phyloP scores from a whole-genome alignment of 257 asterid species.

The Ophiorrhiza pumila region DNA sequence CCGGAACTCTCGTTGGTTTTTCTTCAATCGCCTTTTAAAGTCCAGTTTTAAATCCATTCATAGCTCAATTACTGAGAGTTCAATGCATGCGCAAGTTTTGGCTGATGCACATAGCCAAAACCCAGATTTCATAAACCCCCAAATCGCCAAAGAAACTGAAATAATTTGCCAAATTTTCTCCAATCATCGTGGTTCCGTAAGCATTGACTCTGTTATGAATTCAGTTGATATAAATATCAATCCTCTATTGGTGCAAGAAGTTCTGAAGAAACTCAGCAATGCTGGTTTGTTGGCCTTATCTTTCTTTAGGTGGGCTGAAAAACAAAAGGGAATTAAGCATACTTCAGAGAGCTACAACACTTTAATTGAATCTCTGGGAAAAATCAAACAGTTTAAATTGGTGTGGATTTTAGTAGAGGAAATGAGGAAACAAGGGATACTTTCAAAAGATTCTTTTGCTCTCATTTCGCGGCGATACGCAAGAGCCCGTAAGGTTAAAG shows the following conservation, averaged over 20 bases:
- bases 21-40: neutral
- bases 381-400: constrained; percentile 75
- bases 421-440: constrained; percentile 46
- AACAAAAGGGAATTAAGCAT: constrained; percentile 29
- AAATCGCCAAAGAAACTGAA: constrained; percentile 39
- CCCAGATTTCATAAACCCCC: constrained; percentile 23
- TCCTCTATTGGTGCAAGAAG: constrained; percentile 53
- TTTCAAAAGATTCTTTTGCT: constrained; percentile 55
- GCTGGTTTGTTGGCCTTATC: constrained; percentile 61
- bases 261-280: constrained; percentile 61
- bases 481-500: constrained; percentile 67
- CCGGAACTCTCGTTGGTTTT: neutral
- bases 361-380: constrained; percentile 70
- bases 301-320: constrained; percentile 86
- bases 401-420: constrained; percentile 71
- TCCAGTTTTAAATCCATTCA: neutral
- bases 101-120: constrained; percentile 8
- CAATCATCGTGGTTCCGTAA: constrained; percentile 24
- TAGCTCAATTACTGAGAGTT: constrained; percentile 3
- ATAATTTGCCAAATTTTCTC: constrained; percentile 44
- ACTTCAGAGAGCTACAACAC: constrained; percentile 59
- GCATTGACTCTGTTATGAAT: constrained; percentile 38
- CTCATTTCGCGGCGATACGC: constrained; percentile 74
- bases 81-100: neutral
- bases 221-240: constrained; percentile 25